Percentiles rank a stretch among this genome's conserved stretches.
phyloP scores from a whole-genome alignment of 2,329 filamentous ascomycete species.

The Pestalotiopsis sp. region DNA sequence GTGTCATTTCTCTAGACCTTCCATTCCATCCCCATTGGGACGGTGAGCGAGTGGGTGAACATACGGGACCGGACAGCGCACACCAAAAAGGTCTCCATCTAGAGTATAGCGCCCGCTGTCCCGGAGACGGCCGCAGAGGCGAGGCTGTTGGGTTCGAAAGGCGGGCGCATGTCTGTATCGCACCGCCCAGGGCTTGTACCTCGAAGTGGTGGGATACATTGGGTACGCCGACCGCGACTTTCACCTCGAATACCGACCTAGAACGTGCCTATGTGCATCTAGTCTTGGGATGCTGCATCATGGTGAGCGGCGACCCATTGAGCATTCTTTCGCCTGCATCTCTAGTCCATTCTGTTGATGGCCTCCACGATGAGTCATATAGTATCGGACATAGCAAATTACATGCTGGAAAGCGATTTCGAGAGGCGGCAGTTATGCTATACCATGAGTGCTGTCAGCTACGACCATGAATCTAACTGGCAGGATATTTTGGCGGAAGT shows the following conservation, averaged over 20 bases:
- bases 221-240: neutral
- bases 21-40: neutral
- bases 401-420: too few species aligned
- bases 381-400: too few species aligned
- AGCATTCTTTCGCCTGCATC: neutral
- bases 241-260: too few species aligned
- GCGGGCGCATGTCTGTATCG: neutral
- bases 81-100: neutral
- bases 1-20: neutral
- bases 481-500: too few species aligned
- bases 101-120: neutral
- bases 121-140: neutral
- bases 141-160: conserved; percentile 5
- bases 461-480: too few species aligned
- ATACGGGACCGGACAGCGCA: neutral
- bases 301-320: neutral
- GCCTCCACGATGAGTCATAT: neutral
- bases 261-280: neutral
- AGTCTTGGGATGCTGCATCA: neutral
- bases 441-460: too few species aligned
- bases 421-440: neutral
- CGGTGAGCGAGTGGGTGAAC: neutral
- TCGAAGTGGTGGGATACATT: conserved; percentile 3
- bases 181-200: neutral
- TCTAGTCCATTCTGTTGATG: neutral